These are phyloP conservation scores for Poronia punctata DNA, from an alignment of 495 filamentous ascomycete genomes.

Conservation along the genomic window DNA sequence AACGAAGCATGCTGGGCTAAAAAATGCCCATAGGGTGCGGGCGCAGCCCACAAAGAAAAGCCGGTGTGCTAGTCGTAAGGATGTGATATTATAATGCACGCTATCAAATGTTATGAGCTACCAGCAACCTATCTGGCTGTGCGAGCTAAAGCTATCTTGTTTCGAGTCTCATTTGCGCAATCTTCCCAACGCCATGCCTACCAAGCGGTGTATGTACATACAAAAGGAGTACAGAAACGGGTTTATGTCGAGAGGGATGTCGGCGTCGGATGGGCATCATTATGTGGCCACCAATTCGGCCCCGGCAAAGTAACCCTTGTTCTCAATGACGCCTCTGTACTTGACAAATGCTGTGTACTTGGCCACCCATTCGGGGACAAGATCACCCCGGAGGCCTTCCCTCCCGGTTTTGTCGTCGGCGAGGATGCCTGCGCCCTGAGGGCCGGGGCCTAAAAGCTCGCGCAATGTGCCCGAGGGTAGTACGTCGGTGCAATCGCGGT, in stretches of 20 bases:
- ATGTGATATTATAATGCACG: slow-evolving; percentile 7
- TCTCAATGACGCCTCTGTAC: slow-evolving; percentile 94
- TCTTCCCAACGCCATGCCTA: slow-evolving; percentile 1
- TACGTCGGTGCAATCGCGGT: slow-evolving; percentile 91
- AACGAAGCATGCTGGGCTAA: slow-evolving; percentile 93
- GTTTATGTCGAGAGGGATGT: too few species aligned
- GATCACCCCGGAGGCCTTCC: slow-evolving; percentile 60
- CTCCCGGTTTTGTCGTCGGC: slow-evolving; percentile 38
- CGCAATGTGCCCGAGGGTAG: slow-evolving; percentile 75
- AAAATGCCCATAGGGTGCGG: too few species aligned
- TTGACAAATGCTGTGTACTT: slow-evolving; percentile 98
- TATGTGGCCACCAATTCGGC: slow-evolving; percentile 51
- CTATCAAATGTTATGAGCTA: slow-evolving; percentile 1
- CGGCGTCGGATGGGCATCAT: neutral
- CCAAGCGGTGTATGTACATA: slow-evolving; percentile 1
- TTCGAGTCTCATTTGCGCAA: slow-evolving; percentile 6
- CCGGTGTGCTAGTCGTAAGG: slow-evolving; percentile 6
- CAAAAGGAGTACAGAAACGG: too few species aligned
- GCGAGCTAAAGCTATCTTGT: neutral
- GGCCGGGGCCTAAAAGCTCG: slow-evolving; percentile 67
- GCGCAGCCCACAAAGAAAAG: too few species aligned
- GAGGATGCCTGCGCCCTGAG: slow-evolving; percentile 60
- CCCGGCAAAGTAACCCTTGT: slow-evolving; percentile 91
- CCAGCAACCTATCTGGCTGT: neutral
- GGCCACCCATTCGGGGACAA: slow-evolving; percentile 87